Evolutionary conservation across 2,329 filamentous ascomycete genomes (phyloP).

Genomic region (Aspergillus spinulosporus): DNA sequence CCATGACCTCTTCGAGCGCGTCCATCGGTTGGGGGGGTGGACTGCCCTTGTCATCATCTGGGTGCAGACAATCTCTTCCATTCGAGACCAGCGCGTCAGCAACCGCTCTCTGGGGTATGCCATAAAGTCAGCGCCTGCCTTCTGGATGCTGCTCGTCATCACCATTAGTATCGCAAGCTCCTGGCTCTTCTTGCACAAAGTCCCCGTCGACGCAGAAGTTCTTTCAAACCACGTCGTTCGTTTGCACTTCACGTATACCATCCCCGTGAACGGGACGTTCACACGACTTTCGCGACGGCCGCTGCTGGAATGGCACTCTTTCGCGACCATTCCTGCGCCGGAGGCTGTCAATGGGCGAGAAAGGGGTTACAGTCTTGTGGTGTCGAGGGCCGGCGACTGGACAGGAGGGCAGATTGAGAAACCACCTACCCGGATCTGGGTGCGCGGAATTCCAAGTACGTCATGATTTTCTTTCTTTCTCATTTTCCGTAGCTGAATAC

Average conservation of each 20-base stretch:
- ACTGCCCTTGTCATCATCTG: constrained; percentile 22
- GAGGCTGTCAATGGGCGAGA: neutral
- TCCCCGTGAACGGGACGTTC: constrained; percentile 20
- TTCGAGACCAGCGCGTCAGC: constrained; percentile 5
- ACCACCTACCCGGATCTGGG: constrained; percentile 23
- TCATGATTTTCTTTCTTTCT: neutral
- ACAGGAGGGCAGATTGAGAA: constrained; percentile 24
- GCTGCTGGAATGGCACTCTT: constrained; percentile 27
- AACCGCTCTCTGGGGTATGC: neutral
- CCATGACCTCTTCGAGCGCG: constrained; percentile 40
- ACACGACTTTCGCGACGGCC: constrained; percentile 23
- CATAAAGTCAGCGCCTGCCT: constrained; percentile 11
- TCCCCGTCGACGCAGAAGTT: constrained; percentile 24
- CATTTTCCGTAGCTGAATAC: neutral
- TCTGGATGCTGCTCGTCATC: constrained; percentile 27
- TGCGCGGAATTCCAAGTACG: constrained; percentile 22
- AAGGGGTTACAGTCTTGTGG: constrained; percentile 17
- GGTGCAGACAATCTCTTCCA: constrained; percentile 16
- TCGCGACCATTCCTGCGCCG: constrained; percentile 23
- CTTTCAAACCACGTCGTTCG: constrained; percentile 27
- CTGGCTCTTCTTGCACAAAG: constrained; percentile 23
- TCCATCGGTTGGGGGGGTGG: constrained; percentile 42
- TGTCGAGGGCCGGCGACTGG: constrained; percentile 26
- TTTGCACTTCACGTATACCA: constrained; percentile 25
- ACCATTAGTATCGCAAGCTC: constrained; percentile 25